Base-by-base conservation (phyloP, 2,329 filamentous ascomycete genomes). In the Penicillium janthinellum region DNA sequence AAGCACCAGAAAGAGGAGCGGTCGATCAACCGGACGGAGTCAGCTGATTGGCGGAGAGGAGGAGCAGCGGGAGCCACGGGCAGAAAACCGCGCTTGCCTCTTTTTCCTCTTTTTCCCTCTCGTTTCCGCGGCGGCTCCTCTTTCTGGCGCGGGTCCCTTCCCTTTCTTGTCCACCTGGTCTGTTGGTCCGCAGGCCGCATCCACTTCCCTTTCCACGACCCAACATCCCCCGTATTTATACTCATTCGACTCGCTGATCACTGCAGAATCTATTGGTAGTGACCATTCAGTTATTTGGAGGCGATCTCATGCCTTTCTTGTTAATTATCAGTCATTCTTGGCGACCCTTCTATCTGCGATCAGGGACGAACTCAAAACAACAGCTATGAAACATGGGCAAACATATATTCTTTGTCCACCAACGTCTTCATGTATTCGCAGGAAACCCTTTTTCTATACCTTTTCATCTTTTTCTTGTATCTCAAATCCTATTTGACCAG, bases 221-320 rank as follows among this genome's bases (percentile, higher is more conserved):
- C 68, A 74, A 78, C 78, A 67, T 73, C 75, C 76, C 71, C 77
- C 80, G 76, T 90, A 83, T 81, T 86, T 87, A 82, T 85, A 85
- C 87, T 90, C 83, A 70, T 87, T 88, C 70, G 80, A 79, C 77
- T 86, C 86, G 78, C 74, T 75, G 44, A 51, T 57, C 53, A 45
- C 58, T 63, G 77, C 64, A 75, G 79, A 75, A 79, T 77, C 47
- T 71, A 66, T 54, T 70, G 77, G 74, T 5, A 41, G 6, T 22
- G 4, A 15, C 17, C 17, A 22, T 7, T 0, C 14, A 5, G 0
- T 38, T 22, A 34, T 42, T 28, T 14, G 37, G 15, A 5, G 12
- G 11, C 3, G 14, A 14, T n/a, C 4, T 4, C 25, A 14, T 17
- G 14, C 15, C 3, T 7, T 34, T 44, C 22, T 34, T 22, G 25